Conservation (phyloP, 768 basidiomycete genomes). For the Lentinula edodes region DNA sequence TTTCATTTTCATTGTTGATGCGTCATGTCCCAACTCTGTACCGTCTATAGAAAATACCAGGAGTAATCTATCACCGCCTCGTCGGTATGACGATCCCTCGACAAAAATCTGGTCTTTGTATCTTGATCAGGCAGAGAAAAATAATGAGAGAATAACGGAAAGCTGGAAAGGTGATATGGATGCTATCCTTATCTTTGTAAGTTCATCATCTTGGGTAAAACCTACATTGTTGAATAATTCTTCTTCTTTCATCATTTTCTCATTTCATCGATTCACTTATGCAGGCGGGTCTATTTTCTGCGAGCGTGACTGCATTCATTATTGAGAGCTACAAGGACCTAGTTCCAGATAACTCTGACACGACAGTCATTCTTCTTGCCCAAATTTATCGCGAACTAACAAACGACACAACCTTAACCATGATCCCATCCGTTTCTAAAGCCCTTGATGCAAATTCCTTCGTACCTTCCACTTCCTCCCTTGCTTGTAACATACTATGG, state of each 20-base stretch:
- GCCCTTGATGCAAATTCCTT: slow-evolving; percentile 13
- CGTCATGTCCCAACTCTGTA: not conserved
- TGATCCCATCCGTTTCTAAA: not conserved
- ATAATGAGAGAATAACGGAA: slow-evolving; percentile 24
- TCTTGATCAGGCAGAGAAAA: slow-evolving; percentile 25
- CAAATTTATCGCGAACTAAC: slow-evolving; percentile 27
- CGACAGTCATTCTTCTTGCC: slow-evolving; percentile 21
- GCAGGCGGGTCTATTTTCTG: slow-evolving; percentile 36
- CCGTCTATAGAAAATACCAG: not conserved
- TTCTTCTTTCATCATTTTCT: too few relatives aligned
- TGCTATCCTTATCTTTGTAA: slow-evolving; percentile 32
- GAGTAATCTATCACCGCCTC: not conserved
- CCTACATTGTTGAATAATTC: not conserved
- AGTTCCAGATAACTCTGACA: slow-evolving; percentile 21
- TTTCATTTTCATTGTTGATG: too few relatives aligned
- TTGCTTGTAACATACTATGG: slow-evolving; percentile 38
- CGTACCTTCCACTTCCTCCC: slow-evolving; percentile 20
- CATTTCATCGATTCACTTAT: not conserved
- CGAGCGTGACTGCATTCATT: slow-evolving; percentile 33
- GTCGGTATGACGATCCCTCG: slow-evolving; percentile 26
- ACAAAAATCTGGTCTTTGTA: slow-evolving; percentile 34
- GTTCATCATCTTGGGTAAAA: slow-evolving; percentile 2
- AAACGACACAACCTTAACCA: slow-evolving; percentile 10
- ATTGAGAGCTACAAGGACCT: slow-evolving; percentile 32
- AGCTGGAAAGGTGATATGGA: slow-evolving; percentile 40